phyloP scores from a whole-genome alignment of 176 grass and related monocot genomes.

The Carex pumila region DNA sequence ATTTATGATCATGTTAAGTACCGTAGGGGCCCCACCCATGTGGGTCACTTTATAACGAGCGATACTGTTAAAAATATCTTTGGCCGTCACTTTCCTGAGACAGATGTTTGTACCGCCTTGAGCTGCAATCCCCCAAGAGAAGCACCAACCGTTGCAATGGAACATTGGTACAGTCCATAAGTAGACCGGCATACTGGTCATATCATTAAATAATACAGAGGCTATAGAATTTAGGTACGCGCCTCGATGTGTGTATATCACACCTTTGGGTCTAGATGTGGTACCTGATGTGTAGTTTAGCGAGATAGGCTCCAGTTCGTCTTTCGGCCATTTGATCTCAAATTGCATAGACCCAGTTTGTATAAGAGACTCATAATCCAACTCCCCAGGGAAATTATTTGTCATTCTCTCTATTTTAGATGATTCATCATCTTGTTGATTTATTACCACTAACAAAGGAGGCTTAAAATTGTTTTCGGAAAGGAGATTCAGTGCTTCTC shows the following conservation, averaged over 20 bases:
- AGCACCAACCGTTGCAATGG: conserved; percentile 88
- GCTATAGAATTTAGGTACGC: conserved; percentile 58
- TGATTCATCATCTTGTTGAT: conserved; percentile 20
- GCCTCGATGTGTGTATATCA: conserved; percentile 70
- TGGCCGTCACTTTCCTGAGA: conserved; percentile 40
- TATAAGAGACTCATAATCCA: conserved; percentile 60
- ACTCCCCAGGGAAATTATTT: background rate
- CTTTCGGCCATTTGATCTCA: conserved; percentile 37
- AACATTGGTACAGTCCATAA: conserved; percentile 89
- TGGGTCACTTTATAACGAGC: conserved; percentile 35
- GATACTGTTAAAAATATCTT: conserved; percentile 43
- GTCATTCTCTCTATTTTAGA: background rate
- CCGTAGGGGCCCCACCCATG: conserved; percentile 67
- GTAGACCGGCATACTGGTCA: conserved; percentile 46
- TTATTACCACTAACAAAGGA: conserved; percentile 44
- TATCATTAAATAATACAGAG: conserved; percentile 35
- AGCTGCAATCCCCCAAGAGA: conserved; percentile 58
- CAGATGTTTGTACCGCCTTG: conserved; percentile 69
- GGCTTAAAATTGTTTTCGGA: conserved; percentile 13
- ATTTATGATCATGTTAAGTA: conserved; percentile 70
- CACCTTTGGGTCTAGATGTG: conserved; percentile 70
- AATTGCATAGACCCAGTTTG: conserved; percentile 15
- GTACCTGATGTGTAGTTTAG: conserved; percentile 87
- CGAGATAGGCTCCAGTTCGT: conserved; percentile 67
- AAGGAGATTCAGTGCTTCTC: conserved; percentile 42